phyloP scores from a whole-genome alignment of 2,329 filamentous ascomycete genomes.

The Boeremia lycopersici region DNA sequence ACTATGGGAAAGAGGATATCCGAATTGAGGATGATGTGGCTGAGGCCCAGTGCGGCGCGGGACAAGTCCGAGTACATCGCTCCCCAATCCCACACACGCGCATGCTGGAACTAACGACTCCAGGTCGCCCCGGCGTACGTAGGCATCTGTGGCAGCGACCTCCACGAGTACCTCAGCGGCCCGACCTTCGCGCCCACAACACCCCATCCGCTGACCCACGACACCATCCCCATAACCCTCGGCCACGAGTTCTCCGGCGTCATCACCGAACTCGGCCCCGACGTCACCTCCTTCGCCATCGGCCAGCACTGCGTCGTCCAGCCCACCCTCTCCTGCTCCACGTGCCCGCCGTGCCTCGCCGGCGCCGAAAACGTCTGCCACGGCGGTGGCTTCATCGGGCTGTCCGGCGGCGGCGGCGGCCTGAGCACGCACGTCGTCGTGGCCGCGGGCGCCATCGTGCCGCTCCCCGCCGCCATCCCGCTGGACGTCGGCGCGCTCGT shows the following conservation, averaged over 20 bases:
- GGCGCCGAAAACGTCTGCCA: constrained; percentile 65
- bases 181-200: constrained; percentile 56
- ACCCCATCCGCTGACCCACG: constrained; percentile 64
- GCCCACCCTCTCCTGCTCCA: constrained; percentile 64
- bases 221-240: constrained; percentile 63
- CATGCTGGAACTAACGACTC: too few relatives aligned
- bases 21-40: constrained; percentile 58
- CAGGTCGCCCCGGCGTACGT: constrained; percentile 55
- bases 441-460: constrained; percentile 55
- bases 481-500: constrained; percentile 64
- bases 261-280: constrained; percentile 63
- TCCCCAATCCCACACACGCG: background rate
- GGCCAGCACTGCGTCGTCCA: constrained; percentile 65
- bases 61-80: constrained; percentile 54
- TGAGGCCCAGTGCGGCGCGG: constrained; percentile 54
- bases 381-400: constrained; percentile 60
- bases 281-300: constrained; percentile 54
- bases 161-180: constrained; percentile 60
- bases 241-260: constrained; percentile 70
- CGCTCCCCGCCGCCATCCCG: constrained; percentile 58
- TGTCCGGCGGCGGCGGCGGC: constrained; percentile 60
- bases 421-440: constrained; percentile 62
- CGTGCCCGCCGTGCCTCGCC: constrained; percentile 61
- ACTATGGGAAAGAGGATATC: constrained; percentile 62
- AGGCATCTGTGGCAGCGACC: constrained; percentile 60